phyloP scores from a whole-genome alignment of 495 filamentous ascomycete species.

The Echria macrotheca region DNA sequence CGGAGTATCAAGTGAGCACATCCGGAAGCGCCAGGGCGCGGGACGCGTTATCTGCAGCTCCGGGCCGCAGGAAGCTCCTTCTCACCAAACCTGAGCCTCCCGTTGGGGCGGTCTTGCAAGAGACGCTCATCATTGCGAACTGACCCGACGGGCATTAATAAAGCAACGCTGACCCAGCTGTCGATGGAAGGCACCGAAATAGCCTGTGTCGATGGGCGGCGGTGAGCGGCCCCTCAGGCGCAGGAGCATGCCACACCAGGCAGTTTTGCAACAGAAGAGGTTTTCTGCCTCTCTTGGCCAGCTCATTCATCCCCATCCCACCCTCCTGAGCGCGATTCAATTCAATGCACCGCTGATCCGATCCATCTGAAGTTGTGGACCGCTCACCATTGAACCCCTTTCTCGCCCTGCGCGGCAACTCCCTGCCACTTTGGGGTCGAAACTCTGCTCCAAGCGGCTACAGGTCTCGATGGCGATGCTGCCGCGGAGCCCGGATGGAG shows the following conservation, averaged over 20 bases:
- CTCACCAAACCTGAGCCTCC: too few relatives aligned
- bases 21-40: too few relatives aligned
- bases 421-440: background rate
- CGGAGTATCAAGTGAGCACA: too few relatives aligned
- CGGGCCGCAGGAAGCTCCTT: too few relatives aligned
- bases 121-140: too few relatives aligned
- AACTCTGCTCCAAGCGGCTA: too few relatives aligned
- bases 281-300: conserved; percentile 4
- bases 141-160: conserved; percentile 1
- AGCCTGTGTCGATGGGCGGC: conserved; percentile 4
- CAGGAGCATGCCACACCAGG: background rate
- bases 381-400: background rate
- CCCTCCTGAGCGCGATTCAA: conserved; percentile 1
- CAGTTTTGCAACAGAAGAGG: conserved; percentile 6
- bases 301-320: conserved; percentile 1
- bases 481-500: background rate
- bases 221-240: background rate
- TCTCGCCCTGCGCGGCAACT: background rate
- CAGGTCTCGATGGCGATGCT: too few relatives aligned
- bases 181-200: conserved; percentile 1
- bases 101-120: too few relatives aligned
- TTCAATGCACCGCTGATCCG: conserved; percentile 10
- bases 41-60: too few relatives aligned
- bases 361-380: conserved; percentile 3
- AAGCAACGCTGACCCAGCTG: conserved; percentile 1